phyloP scores from a whole-genome alignment of 768 basidiomycete species.

The Kwoniella botswanensis region DNA sequence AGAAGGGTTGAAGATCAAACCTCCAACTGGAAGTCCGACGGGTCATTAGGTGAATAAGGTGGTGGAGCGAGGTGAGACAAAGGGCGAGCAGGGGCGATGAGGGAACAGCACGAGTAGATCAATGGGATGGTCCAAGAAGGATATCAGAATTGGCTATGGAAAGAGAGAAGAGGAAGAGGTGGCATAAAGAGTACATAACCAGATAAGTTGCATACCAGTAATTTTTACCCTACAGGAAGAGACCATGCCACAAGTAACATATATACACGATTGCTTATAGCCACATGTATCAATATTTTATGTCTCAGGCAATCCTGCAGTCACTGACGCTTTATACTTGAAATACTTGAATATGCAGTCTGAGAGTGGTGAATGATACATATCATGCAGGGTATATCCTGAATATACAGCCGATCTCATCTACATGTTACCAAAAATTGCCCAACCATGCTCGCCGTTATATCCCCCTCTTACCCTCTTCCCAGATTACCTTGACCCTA shows the following conservation, averaged over 20 bases:
- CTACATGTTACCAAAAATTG: neutral
- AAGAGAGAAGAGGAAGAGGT: neutral
- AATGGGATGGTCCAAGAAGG: neutral
- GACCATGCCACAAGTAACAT: neutral
- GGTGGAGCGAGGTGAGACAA: neutral
- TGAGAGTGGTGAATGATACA: neutral
- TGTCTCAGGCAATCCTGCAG: neutral
- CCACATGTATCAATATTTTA: neutral
- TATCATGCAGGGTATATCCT: constrained; percentile 2
- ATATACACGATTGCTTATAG: neutral
- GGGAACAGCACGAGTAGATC: neutral
- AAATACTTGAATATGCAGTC: neutral
- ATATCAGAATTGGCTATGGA: neutral
- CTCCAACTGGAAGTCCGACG: constrained; percentile 15
- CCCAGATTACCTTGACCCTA: constrained; percentile 52
- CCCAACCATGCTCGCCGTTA: neutral
- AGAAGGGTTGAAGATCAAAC: constrained; percentile 46
- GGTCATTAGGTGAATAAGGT: constrained; percentile 8
- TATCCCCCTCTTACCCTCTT: constrained; percentile 42
- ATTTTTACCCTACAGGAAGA: neutral
- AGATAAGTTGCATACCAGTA: neutral
- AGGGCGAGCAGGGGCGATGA: neutral
- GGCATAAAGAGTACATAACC: neutral
- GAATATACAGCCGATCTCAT: neutral
- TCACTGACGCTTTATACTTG: neutral